These are phyloP conservation scores for Apiosordaria backusii DNA, from an alignment of 495 filamentous ascomycete genomes.

Conservation along the genomic window DNA sequence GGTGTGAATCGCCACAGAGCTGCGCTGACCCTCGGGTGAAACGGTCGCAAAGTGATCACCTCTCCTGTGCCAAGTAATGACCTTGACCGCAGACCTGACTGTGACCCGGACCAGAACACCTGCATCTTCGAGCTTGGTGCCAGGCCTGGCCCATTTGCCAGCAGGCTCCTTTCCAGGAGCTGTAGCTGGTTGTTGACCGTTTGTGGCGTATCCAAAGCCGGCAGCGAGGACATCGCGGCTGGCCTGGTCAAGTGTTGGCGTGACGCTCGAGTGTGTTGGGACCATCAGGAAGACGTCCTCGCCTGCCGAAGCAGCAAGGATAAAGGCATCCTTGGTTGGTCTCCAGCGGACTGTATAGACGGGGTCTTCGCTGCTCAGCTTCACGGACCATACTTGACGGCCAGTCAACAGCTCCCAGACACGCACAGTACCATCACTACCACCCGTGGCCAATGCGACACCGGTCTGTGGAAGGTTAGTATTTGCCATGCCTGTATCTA, in stretches of 20 bases:
- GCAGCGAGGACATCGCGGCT: slow-evolving; percentile 75
- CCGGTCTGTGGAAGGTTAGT: slow-evolving; percentile 23
- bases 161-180: slow-evolving; percentile 70
- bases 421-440: slow-evolving; percentile 88
- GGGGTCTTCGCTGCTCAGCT: slow-evolving; percentile 73
- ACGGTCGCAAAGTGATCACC: slow-evolving; percentile 95
- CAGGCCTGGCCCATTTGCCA: slow-evolving; percentile 79
- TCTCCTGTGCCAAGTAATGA: slow-evolving; percentile 90
- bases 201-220: slow-evolving; percentile 86
- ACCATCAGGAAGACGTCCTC: slow-evolving; percentile 82
- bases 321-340: slow-evolving; percentile 71
- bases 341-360: slow-evolving; percentile 89
- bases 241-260: slow-evolving; percentile 55
- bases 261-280: slow-evolving; percentile 45
- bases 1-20: slow-evolving; percentile 93
- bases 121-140: slow-evolving; percentile 64
- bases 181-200: slow-evolving; percentile 54
- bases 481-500: slow-evolving; percentile 59
- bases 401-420: slow-evolving; percentile 89
- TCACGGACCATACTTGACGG: slow-evolving; percentile 80
- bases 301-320: slow-evolving; percentile 78
- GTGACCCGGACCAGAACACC: slow-evolving; percentile 75
- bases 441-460: slow-evolving; percentile 65
- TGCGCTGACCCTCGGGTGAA: slow-evolving; percentile 69
- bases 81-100: slow-evolving; percentile 78